phyloP scores from a whole-genome alignment of 768 basidiomycete species.

The Serendipita sp. region DNA sequence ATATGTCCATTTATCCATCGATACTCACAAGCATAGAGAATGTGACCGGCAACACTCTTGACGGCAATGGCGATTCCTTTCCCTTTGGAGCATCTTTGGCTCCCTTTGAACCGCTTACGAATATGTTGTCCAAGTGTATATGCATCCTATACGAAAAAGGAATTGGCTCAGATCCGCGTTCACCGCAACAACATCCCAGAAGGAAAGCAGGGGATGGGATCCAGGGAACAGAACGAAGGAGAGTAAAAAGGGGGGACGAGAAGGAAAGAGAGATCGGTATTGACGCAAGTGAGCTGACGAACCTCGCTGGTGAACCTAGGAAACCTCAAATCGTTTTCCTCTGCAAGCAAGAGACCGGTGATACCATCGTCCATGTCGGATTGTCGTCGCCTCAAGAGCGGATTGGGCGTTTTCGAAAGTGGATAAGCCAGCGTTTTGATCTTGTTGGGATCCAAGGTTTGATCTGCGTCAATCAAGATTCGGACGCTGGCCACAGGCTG shows the following conservation, averaged over 20 bases:
- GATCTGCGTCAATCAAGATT: too few relatives aligned
- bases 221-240: too few relatives aligned
- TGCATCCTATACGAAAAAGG: background rate
- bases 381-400: too few relatives aligned
- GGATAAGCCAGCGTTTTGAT: too few relatives aligned
- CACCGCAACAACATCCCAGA: too few relatives aligned
- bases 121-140: slow-evolving; percentile 4
- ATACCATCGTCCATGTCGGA: background rate
- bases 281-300: background rate
- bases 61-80: slow-evolving; percentile 1
- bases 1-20: background rate
- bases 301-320: background rate
- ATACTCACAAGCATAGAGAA: background rate
- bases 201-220: too few relatives aligned
- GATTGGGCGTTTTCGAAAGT: too few relatives aligned
- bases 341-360: background rate
- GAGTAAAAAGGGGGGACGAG: too few relatives aligned
- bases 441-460: too few relatives aligned
- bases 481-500: too few relatives aligned
- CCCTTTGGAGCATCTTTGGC: background rate
- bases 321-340: background rate
- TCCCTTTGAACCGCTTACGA: background rate
- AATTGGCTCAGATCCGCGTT: too few relatives aligned
- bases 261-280: too few relatives aligned
- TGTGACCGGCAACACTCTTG: slow-evolving; percentile 3